phyloP scores from a whole-genome alignment of 129 eudicot genomes.

The Tanacetum coccineum region DNA sequence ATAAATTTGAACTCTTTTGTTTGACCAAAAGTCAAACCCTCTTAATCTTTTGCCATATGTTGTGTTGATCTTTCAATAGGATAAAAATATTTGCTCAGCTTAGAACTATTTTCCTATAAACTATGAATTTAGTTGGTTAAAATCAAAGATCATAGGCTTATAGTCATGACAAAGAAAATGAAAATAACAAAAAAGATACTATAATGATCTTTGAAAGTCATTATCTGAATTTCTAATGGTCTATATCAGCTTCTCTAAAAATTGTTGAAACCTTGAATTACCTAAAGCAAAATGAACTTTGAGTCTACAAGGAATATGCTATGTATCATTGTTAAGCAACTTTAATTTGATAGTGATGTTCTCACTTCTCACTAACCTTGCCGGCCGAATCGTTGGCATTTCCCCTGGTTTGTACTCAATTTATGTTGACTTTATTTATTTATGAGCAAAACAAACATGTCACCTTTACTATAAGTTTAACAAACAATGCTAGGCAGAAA shows the following conservation, averaged over 20 bases:
- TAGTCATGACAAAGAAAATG: too few relatives aligned
- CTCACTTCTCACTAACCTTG: conserved; percentile 10
- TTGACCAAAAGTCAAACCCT: too few relatives aligned
- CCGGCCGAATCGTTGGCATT: conserved; percentile 33
- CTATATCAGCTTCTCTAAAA: background rate
- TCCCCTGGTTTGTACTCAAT: conserved; percentile 9
- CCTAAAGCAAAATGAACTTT: background rate
- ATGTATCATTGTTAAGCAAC: background rate
- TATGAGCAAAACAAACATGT: background rate
- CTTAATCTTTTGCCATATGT: too few relatives aligned
- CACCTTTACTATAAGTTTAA: background rate
- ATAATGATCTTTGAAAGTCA: background rate
- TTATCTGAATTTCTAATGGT: background rate
- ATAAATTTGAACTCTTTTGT: background rate
- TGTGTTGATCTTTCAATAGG: background rate
- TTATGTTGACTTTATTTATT: conserved; percentile 1
- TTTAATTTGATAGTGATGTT: conserved; percentile 18
- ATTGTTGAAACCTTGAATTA: too few relatives aligned
- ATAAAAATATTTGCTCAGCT: background rate
- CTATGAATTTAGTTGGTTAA: background rate
- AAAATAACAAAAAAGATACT: background rate
- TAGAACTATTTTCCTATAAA: background rate
- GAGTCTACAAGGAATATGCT: background rate
- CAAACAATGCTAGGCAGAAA: too few relatives aligned
- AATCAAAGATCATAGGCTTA: background rate